Evolutionary conservation across 108 stramenopile genomes (phyloP).

Genomic region (Cyclotella sp.): DNA sequence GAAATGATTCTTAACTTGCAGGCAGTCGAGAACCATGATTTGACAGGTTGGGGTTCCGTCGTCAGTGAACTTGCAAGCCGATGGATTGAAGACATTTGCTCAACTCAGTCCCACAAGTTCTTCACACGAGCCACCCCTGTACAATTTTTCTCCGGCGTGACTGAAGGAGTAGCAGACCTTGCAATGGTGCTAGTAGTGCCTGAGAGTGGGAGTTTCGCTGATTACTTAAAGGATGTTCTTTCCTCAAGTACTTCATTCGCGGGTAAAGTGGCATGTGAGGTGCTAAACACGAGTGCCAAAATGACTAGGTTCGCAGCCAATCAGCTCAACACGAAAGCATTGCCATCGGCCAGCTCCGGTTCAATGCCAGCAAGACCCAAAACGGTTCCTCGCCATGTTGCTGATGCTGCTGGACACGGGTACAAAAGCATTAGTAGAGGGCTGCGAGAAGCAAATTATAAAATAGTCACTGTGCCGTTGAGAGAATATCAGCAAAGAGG

Average conservation of each 20-base stretch:
- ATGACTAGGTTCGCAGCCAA: conserved; percentile 72
- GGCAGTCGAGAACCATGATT: conserved; percentile 59
- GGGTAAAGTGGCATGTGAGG: conserved; percentile 71
- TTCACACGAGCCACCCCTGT: conserved; percentile 77
- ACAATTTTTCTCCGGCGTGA: conserved; percentile 71
- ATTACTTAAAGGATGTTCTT: conserved; percentile 67
- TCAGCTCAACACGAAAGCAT: conserved; percentile 32
- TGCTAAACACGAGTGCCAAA: conserved; percentile 67
- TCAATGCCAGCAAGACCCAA: conserved; percentile 67
- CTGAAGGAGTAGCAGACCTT: conserved; percentile 68
- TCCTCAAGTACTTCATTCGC: conserved; percentile 61
- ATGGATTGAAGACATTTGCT: conserved; percentile 83
- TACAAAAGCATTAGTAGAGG: conserved; percentile 72
- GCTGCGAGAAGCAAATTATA: conserved; percentile 81
- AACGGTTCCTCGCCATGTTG: conserved; percentile 51
- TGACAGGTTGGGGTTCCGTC: conserved; percentile 77
- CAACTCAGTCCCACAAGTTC: conserved; percentile 88
- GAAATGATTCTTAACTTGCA: conserved; percentile 78
- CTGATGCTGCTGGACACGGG: conserved; percentile 62
- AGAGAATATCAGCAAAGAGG: conserved; percentile 73
- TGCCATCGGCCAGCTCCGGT: conserved; percentile 23
- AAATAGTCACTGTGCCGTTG: conserved; percentile 76
- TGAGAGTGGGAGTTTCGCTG: conserved; percentile 53
- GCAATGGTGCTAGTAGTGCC: conserved; percentile 75
- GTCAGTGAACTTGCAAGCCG: conserved; percentile 55